Conservation (phyloP, 352 stramenopile genomes). For the Phytophthora rubi region DNA sequence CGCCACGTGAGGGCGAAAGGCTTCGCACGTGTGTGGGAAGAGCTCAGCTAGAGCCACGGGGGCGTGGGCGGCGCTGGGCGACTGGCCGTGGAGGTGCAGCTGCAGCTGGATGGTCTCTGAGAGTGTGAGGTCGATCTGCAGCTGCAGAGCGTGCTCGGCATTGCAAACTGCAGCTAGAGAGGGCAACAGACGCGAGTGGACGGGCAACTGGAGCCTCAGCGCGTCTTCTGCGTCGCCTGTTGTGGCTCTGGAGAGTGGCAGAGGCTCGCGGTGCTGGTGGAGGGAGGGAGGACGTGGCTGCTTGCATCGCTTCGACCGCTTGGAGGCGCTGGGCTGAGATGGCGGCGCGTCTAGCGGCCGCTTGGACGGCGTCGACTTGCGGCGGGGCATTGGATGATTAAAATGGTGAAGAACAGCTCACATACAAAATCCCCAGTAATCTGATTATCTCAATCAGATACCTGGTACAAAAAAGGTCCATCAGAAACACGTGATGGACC, state of each 20-base stretch:
- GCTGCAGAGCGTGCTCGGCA: neutral
- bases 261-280: slow-evolving; percentile 11
- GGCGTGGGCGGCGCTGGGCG: slow-evolving; percentile 8
- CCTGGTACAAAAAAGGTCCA: too few relatives aligned
- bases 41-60: slow-evolving; percentile 28
- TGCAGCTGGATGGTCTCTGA: slow-evolving; percentile 20
- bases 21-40: slow-evolving; percentile 26
- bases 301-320: slow-evolving; percentile 9
- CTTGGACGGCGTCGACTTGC: slow-evolving; percentile 32
- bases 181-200: slow-evolving; percentile 7
- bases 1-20: slow-evolving; percentile 23
- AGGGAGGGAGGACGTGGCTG: neutral
- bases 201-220: slow-evolving; percentile 19
- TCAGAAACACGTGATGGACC: neutral
- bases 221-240: neutral
- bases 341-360: slow-evolving; percentile 1
- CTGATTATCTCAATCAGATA: neutral
- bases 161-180: slow-evolving; percentile 17
- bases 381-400: slow-evolving; percentile 16
- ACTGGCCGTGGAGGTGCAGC: slow-evolving; percentile 3
- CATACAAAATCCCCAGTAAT: neutral
- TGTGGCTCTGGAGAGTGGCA: slow-evolving; percentile 15
- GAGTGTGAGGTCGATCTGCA: slow-evolving; percentile 25
- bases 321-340: slow-evolving; percentile 4
- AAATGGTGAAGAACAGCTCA: neutral